phyloP scores from a whole-genome alignment of 106 monocot genomes.

The Ottelia alismoides region DNA sequence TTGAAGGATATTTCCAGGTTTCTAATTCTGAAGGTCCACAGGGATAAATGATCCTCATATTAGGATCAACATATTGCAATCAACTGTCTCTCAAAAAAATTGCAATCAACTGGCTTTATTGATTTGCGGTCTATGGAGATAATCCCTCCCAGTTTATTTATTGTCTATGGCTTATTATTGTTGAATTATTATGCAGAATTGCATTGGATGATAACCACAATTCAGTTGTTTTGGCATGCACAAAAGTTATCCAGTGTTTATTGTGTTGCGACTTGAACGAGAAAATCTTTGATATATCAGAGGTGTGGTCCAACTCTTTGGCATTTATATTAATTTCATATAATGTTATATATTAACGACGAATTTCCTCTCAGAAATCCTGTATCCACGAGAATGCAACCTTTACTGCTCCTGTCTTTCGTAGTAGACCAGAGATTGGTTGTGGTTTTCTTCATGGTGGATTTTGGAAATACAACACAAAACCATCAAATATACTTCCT shows the following conservation, averaged over 20 bases:
- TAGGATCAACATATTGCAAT: too few species aligned
- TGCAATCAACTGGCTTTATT: too few species aligned
- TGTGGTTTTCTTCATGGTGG: slow-evolving; percentile 83
- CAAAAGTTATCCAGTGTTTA: slow-evolving; percentile 52
- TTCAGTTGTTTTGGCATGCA: slow-evolving; percentile 87
- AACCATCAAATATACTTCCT: slow-evolving; percentile 66
- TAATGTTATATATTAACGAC: slow-evolving; percentile 1
- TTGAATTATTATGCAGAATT: slow-evolving; percentile 73
- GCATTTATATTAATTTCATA: not conserved
- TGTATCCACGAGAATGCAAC: slow-evolving; percentile 24
- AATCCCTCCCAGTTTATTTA: too few species aligned
- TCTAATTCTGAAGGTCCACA: too few species aligned
- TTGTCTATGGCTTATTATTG: too few species aligned
- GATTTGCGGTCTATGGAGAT: too few species aligned
- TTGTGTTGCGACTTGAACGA: slow-evolving; percentile 82
- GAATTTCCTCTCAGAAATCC: slow-evolving; percentile 45
- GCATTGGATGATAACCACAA: slow-evolving; percentile 94
- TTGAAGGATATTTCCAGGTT: too few species aligned
- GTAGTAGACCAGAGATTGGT: slow-evolving; percentile 57
- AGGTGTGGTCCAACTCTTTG: slow-evolving; percentile 27
- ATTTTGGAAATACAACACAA: slow-evolving; percentile 95
- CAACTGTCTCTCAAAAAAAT: too few species aligned
- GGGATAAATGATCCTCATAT: too few species aligned
- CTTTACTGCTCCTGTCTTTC: slow-evolving; percentile 83
- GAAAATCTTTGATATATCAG: slow-evolving; percentile 44